Base-by-base conservation (phyloP, 257 asterid genomes). In the Verbascum thapsus region DNA sequence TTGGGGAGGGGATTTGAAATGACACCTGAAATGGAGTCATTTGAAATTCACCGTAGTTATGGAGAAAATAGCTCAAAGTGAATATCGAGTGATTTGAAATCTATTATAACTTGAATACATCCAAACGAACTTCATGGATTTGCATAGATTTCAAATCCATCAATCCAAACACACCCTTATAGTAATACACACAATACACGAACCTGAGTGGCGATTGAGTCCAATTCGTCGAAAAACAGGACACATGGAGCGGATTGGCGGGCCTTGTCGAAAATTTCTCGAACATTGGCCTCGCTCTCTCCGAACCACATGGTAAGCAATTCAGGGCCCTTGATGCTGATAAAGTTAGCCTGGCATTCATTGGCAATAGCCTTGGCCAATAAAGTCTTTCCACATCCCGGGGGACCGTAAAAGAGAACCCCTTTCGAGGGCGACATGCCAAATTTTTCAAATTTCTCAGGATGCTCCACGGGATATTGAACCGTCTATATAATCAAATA, bases 171-270 rank as follows among this genome's bases (percentile, higher is more conserved):
- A 26, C 2, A 26, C 3, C 32, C 45, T 49, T 58, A 11, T 23
- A 49, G 35, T 32, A 42, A 57, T 10, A 23, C 38, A 54, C 39
- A 40, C n/a, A 9, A 5, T 45, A 22, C 41, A 69, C 72, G 10
- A 4, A 80, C 87, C 85, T 83, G 95, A 22, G 95, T 86, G 41
- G 95, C 91, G 12, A 86, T 86, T 0, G 95, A 86, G 66, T 86
- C 95, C 57, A 86, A 32, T 66, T 83, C 91, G 55, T 86, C 91
- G 39, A 86, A 83, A 66, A 86, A 86, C 0, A 86, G 85, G 61
- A 86, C 95, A 63, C 95, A 86, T 0, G 95, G 95, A 42, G 90
- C 95, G 48, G 95, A 86, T 49, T 75, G 85, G 7, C 95, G 77
- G 40, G 90, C 90, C 71, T 83, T 83, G 75, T 80, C 90, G 8